phyloP scores from a whole-genome alignment of 2,329 filamentous ascomycete species.

The Fusarium sp. region DNA sequence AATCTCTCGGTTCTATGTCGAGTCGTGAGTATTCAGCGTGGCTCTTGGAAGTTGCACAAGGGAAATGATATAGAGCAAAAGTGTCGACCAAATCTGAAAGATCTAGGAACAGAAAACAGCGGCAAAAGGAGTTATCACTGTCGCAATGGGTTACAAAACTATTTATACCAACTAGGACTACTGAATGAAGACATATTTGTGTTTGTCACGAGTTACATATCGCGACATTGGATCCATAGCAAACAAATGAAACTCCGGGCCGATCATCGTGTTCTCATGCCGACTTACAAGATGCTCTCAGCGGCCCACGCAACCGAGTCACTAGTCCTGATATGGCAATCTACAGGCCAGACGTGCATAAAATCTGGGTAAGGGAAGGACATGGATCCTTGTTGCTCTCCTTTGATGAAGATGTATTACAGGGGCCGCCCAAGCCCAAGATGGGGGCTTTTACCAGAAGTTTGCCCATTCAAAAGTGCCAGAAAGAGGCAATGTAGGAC shows the following conservation, averaged over 20 bases:
- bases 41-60: neutral
- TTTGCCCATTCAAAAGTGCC: slow-evolving; percentile 1
- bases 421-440: slow-evolving; percentile 11
- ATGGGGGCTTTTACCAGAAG: slow-evolving; percentile 18
- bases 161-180: slow-evolving; percentile 4
- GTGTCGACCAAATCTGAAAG: neutral
- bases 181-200: neutral
- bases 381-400: slow-evolving; percentile 34
- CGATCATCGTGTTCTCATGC: slow-evolving; percentile 16
- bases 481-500: neutral
- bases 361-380: slow-evolving; percentile 32
- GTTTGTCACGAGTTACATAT: neutral
- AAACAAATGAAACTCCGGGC: slow-evolving; percentile 17
- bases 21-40: neutral
- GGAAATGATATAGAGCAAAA: neutral
- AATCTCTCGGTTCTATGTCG: neutral
- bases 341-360: slow-evolving; percentile 39
- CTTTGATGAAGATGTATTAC: slow-evolving; percentile 2
- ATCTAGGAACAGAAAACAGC: neutral
- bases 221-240: slow-evolving; percentile 3
- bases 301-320: slow-evolving; percentile 30
- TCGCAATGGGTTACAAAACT: neutral
- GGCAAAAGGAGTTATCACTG: neutral
- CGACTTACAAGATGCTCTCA: slow-evolving; percentile 31
- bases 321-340: slow-evolving; percentile 37